Base-by-base conservation (phyloP, 108 stramenopile genomes). In the Nitzschia sp. region DNA sequence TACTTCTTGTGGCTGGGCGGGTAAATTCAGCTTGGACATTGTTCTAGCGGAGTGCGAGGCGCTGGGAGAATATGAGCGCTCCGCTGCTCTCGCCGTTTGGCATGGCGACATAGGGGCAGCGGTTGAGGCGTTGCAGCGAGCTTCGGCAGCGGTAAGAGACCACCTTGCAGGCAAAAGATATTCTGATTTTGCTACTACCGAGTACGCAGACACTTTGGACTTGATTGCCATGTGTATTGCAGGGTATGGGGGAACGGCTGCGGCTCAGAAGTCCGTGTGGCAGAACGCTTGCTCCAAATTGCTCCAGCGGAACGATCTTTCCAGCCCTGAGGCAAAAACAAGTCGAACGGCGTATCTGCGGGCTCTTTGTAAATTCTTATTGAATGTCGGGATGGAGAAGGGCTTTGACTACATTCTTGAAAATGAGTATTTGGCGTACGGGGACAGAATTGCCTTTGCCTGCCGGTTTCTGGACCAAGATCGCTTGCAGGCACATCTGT, bases 151-250 rank as follows among this genome's bases (percentile, higher is more conserved):
- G 9, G 64, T 81, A 26, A 53, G 59, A 19, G 16, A 19, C 22
- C 22, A 55, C 45, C 2, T 35, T 30, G 13, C 28, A 8, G 48
- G 81, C 48, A 55, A 33, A 22, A 36, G 48, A 59, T 29, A 53
- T 64, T 56, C 58, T 19, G 21, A 35, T 22, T 58, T 58, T 46
- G 35, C 29, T 34, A 59, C 56, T 53, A 41, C 53, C 26, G 71
- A 60, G 34, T 87, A 89, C 57, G 83, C 82, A n/a, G 89, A 90
- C 66, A 80, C 87, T 0, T 58, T 90, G 50, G 80, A 73, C 35
- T 75, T 90, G 55, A 81, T 84, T 58, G 80, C 87, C n/a, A 87
- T 90, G 81, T 87, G 85, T 54, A 81, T 93, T 8, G 89, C 92
- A 35, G 89, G 89, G 15, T 89, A 79, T 67, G 80, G 80, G 30